Conservation (phyloP, 805 yeast species). For the Wickerhamomyces queroliae region DNA sequence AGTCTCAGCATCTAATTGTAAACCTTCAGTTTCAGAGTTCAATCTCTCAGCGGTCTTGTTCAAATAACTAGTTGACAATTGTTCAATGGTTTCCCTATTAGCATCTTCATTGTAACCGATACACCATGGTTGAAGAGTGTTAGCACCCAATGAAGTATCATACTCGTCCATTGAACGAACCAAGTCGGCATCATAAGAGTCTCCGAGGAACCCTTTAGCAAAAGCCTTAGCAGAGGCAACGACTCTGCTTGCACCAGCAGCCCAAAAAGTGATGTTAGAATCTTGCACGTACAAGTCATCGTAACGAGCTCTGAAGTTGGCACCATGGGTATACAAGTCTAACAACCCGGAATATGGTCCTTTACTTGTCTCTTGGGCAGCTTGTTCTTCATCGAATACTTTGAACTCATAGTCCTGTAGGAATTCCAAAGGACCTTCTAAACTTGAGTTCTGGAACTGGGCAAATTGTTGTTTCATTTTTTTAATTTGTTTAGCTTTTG, state of each 20-base stretch:
- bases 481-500: constrained; percentile 21
- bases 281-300: constrained; percentile 35
- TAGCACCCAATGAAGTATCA: constrained; percentile 41
- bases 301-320: constrained; percentile 42
- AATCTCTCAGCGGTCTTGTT: constrained; percentile 27
- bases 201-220: constrained; percentile 45
- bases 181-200: constrained; percentile 33
- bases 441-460: constrained; percentile 29
- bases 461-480: constrained; percentile 8
- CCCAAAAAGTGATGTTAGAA: constrained; percentile 41
- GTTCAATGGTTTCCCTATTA: constrained; percentile 24
- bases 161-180: constrained; percentile 41
- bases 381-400: constrained; percentile 28
- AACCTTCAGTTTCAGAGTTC: constrained; percentile 30
- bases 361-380: constrained; percentile 46
- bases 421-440: constrained; percentile 14
- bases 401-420: constrained; percentile 41
- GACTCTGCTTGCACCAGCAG: constrained; percentile 50
- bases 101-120: constrained; percentile 32
- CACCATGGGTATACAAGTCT: constrained; percentile 45
- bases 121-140: constrained; percentile 52
- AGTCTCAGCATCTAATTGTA: constrained; percentile 34
- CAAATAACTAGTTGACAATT: constrained; percentile 17
- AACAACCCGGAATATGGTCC: constrained; percentile 48
- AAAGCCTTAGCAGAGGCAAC: constrained; percentile 49